Evolutionary conservation across 2,329 filamentous ascomycete species (phyloP), one percentile per base, ranked within the genome.

Genomic region (Juglanconis sp.): DNA sequence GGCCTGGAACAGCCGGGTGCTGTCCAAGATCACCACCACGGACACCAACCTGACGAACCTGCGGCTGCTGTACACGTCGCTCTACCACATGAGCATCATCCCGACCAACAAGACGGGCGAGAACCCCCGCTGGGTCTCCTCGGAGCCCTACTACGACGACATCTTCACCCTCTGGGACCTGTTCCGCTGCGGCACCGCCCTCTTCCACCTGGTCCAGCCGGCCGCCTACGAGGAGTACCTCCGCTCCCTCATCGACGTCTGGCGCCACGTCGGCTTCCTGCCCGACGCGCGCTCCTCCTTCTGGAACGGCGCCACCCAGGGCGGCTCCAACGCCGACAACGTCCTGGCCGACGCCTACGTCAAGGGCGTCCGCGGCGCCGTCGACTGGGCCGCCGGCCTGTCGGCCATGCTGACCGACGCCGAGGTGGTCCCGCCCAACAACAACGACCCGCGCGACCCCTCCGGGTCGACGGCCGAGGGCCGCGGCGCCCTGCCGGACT

Each of bases 321-420:
- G 87, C 10, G 88, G 88, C 7, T 87, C 83, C 11, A 90, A 90
- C 67, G 82, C 84, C 4, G 88, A 91, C 69, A 90, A 88, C 59
- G 81, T 91, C 4, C 81, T 91, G 15, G 88, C 88, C 2, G 88
- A 91, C 67, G 88, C 88, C 0, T 91, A 84, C 63, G 80, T 89
- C 35, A 91, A 91, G 69, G 86, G 87, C 0, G 80, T 90, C 3
- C 76, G 80, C 11, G 86, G 85, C 4, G 74, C 74, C 4, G 75
- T 91, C 48, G 76, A 90, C 71, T 91, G 88, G 88, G 73, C 77
- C 3, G 81, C 84, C 57, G 86, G 79, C 4, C 87, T 84, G 65
- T 73, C 77, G 5, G 85, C 87, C 51, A 87, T 89, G 86, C 74
- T 83, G 8, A 87, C 83, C 50, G 83, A 92, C 65, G 88, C 88